Evolutionary conservation across 768 basidiomycete genomes (phyloP), one percentile per base, ranked within the genome.

Genomic region (Psilocybe azurescens): DNA sequence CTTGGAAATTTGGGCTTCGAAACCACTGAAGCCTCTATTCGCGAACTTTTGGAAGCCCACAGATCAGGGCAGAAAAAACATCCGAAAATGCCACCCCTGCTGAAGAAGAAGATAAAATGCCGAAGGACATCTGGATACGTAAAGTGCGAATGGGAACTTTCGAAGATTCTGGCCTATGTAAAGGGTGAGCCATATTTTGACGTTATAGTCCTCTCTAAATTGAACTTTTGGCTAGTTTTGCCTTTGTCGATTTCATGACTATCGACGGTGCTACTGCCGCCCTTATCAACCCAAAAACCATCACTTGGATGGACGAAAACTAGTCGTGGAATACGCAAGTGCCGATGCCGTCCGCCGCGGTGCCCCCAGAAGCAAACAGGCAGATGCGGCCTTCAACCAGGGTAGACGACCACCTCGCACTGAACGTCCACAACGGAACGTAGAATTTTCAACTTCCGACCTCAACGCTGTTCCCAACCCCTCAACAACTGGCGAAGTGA

Each of bases 121-220:
- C 72, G 3, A 75, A 75, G 55, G 83, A 84, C 50, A 72, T 74
- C 24, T 87, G 87, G 88, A 83, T 90, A 78, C 83, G 91, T 63
- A 94, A 94, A 72, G 78, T 99, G 30, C 87, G 97, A 5, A 84
- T 99, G 85, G 95, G 95, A 3, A 96, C 95, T 16, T 99, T 99
- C 66, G 95, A 98, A 73, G 97, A 99, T 74, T 92, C 87, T 53
- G 97, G 97, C 8, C 76, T 86, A 56, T 99, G 97, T 78, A 99
- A 99, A 82, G 97, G 97, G 97, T 97, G 70, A 61, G 83, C 78
- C 1, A 28, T 38, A 28, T 33, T 54, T 41, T 24, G 3, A 24
- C 20, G 14, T 24, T 36, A 47, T 44, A n/a, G 1, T 47, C n/a
- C 20, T 18, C 56, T 47, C 30, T 55, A 29, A 3, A 20, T 58